phyloP scores from a whole-genome alignment of 805 yeast species.

The Myxozyma melibiosi region DNA sequence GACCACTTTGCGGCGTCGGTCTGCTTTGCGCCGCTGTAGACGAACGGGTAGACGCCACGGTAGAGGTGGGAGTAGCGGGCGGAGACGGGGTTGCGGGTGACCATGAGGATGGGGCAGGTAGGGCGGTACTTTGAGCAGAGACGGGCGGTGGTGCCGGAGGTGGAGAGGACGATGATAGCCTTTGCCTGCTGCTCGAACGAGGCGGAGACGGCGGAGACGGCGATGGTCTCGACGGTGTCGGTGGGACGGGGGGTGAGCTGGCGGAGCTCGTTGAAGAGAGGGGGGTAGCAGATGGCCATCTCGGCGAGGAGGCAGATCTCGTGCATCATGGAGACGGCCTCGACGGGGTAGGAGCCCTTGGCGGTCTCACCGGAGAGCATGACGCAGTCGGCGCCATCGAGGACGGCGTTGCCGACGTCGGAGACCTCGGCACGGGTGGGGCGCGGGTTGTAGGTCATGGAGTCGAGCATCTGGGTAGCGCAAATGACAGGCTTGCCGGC shows the following conservation, averaged over 20 bases:
- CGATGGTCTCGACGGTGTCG: slow-evolving; percentile 92
- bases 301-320: slow-evolving; percentile 96
- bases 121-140: slow-evolving; percentile 97
- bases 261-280: slow-evolving; percentile 84
- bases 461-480: slow-evolving; percentile 99
- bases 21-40: slow-evolving; percentile 64
- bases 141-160: slow-evolving; percentile 94
- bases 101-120: slow-evolving; percentile 94
- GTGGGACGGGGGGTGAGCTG: slow-evolving; percentile 84
- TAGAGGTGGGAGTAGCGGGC: slow-evolving; percentile 95
- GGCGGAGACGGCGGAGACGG: slow-evolving; percentile 95
- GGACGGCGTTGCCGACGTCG: slow-evolving; percentile 98
- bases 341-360: slow-evolving; percentile 97
- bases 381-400: slow-evolving; percentile 99
- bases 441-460: slow-evolving; percentile 99
- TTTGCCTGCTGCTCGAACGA: slow-evolving; percentile 94
- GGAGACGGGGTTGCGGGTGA: slow-evolving; percentile 89
- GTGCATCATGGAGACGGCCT: slow-evolving; percentile 99
- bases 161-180: slow-evolving; percentile 94
- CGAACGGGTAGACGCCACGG: slow-evolving; percentile 98
- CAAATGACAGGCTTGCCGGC: slow-evolving; percentile 99
- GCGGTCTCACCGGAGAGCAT: slow-evolving; percentile 99
- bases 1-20: slow-evolving; percentile 76
- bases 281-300: slow-evolving; percentile 88
- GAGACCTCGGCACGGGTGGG: slow-evolving; percentile 99